Percentiles rank a stretch among this genome's conserved stretches.
Conservation (phyloP, 805 yeast species). For the Candida tallmaniae region DNA sequence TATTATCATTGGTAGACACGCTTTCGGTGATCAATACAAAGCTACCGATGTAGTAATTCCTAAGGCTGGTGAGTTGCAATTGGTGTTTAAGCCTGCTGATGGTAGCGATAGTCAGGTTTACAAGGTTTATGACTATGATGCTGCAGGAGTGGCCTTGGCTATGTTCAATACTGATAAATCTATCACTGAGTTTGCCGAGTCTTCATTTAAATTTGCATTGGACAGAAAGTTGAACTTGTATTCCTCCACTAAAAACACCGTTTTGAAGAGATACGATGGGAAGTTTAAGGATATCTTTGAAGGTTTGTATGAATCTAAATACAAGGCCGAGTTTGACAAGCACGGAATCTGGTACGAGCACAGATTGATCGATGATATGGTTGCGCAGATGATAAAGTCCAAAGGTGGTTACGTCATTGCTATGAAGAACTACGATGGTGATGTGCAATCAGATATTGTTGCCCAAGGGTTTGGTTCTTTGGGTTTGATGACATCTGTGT, state of each 20-base stretch:
- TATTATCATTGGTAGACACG: slow-evolving; percentile 95
- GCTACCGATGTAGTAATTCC: slow-evolving; percentile 84
- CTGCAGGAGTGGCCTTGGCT: slow-evolving; percentile 78
- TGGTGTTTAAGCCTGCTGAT: slow-evolving; percentile 68
- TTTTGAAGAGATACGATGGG: slow-evolving; percentile 91
- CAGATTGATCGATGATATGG: slow-evolving; percentile 96
- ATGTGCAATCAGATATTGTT: slow-evolving; percentile 92
- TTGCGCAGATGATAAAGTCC: slow-evolving; percentile 96
- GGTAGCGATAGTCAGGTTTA: slow-evolving; percentile 53
- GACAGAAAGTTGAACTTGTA: slow-evolving; percentile 74
- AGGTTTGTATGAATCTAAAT: slow-evolving; percentile 64
- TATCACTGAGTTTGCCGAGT: slow-evolving; percentile 84
- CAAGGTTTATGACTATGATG: slow-evolving; percentile 64
- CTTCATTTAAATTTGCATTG: slow-evolving; percentile 86
- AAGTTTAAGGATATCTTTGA: slow-evolving; percentile 93
- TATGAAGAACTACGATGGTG: slow-evolving; percentile 97
- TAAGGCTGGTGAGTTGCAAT: slow-evolving; percentile 71
- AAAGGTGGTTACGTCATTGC: slow-evolving; percentile 94
- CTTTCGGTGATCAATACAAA: slow-evolving; percentile 94
- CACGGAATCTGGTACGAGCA: slow-evolving; percentile 95
- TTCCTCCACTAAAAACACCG: slow-evolving; percentile 91
- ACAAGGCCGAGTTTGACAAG: slow-evolving; percentile 67
- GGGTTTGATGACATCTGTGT: slow-evolving; percentile 96
- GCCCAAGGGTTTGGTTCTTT: slow-evolving; percentile 98
- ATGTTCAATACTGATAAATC: slow-evolving; percentile 97